These are phyloP conservation scores for Chlorella sp. DNA, from an alignment of 139 green algal species.

Conservation along the genomic window DNA sequence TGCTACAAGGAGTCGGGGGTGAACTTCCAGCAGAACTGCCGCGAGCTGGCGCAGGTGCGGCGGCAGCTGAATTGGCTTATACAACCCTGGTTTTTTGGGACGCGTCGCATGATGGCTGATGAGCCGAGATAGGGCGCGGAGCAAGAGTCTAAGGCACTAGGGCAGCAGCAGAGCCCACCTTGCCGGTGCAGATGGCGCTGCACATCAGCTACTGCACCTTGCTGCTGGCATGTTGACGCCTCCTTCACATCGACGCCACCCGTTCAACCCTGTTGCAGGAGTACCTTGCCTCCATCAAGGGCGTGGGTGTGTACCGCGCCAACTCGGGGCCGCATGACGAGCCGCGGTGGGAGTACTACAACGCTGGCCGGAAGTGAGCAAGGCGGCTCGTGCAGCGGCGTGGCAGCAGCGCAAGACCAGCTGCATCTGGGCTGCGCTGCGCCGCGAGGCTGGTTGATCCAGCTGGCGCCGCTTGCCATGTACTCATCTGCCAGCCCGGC, in stretches of 20 bases:
- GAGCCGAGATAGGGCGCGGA: too few species aligned
- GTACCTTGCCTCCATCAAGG: constrained; percentile 51
- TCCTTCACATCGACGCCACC: too few species aligned
- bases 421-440: not conserved
- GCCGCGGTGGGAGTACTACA: constrained; percentile 40
- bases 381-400: not conserved
- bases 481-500: not conserved
- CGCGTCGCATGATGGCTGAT: too few species aligned
- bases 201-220: too few species aligned
- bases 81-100: too few species aligned
- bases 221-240: too few species aligned
- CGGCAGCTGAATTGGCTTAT: too few species aligned
- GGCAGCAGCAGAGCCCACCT: too few species aligned
- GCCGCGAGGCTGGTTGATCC: not conserved
- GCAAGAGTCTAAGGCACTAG: too few species aligned
- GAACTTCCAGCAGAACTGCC: constrained; percentile 51
- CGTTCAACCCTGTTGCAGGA: not conserved
- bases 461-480: not conserved
- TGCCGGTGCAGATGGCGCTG: too few species aligned
- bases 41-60: constrained; percentile 34
- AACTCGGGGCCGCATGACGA: constrained; percentile 45
- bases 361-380: not conserved
- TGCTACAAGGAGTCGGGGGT: constrained; percentile 53
- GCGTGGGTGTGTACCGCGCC: constrained; percentile 43
- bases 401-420: not conserved